phyloP scores from a whole-genome alignment of 805 yeast genomes.

The Yamadazyma tumulicola region DNA sequence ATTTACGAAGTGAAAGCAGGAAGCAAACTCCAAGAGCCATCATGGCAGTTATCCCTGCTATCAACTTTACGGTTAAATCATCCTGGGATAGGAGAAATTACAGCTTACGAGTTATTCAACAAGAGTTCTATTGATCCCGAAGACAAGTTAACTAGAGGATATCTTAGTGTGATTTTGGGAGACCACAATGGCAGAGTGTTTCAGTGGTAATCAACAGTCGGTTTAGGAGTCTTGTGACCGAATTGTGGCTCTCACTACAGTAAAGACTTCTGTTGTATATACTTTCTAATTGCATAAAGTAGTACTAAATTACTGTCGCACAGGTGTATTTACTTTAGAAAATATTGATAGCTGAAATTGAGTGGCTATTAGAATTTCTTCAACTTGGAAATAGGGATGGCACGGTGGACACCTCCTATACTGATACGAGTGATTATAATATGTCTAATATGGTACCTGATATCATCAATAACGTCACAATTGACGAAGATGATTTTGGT shows the following conservation, averaged over 20 bases:
- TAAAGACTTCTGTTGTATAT: too few relatives aligned
- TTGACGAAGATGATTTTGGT: conserved; percentile 54
- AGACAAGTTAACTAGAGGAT: conserved; percentile 35
- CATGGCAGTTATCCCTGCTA: conserved; percentile 11
- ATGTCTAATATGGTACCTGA: conserved; percentile 58
- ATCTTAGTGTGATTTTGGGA: conserved; percentile 47
- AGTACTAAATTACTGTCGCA: too few relatives aligned
- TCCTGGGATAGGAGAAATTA: conserved; percentile 18
- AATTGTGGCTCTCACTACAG: too few relatives aligned
- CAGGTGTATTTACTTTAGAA: too few relatives aligned
- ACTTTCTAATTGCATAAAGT: too few relatives aligned
- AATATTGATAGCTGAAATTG: too few relatives aligned
- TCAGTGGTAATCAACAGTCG: conserved; percentile 10
- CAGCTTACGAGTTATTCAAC: conserved; percentile 28
- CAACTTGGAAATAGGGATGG: too few relatives aligned
- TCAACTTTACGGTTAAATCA: conserved; percentile 5
- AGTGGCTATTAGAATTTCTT: too few relatives aligned
- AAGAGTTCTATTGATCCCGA: conserved; percentile 27
- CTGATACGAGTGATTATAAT: conserved; percentile 35
- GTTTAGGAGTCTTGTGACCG: too few relatives aligned
- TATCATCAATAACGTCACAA: conserved; percentile 64
- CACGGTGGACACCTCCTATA: conserved; percentile 24
- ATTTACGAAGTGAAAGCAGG: conserved; percentile 23
- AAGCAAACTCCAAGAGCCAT: not conserved
- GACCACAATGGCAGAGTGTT: conserved; percentile 52